Base-by-base conservation (phyloP, 169 alveolate species). In the Sarcocystis neurona region DNA sequence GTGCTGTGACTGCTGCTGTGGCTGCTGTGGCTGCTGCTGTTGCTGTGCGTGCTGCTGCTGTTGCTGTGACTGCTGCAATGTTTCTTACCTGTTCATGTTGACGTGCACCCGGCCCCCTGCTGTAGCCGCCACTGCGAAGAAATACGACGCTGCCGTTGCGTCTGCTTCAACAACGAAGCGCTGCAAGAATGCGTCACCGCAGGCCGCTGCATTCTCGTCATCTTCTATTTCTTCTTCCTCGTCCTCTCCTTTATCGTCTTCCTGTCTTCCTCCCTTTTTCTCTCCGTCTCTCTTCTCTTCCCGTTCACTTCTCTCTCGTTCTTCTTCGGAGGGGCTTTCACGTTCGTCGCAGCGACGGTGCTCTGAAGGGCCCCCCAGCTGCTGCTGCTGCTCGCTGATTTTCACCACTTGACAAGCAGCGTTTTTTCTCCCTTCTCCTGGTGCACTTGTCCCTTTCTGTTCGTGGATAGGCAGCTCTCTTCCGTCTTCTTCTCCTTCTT, bases 91-190 rank as follows among this genome's bases (percentile, higher is more conserved):
- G 43, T 63, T 41, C 43, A 63, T 10, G 43, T 63, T 63, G 37
- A 63, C 8, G 12, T 63, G 75, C 8, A 63, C 75, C 46, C 75
- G 75, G 10, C 41, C 75, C 12, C 75, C 75, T 1, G 75, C 75
- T 18, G n/a, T 41, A 27, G 75, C 75, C 6, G 75, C 75, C 75
- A 63, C 32, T 27, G 75, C 93, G n/a, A 75, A 10, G 20, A 82
- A 78, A 75, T 88, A 93, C 2, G 90, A 85, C 34, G 94, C 94
- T 2, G 94, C 77, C 3, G 93, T 77, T 12, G 93, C 95, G 74
- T 92, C 95, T 15, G 93, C 94, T 48, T 92, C 95, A 46, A 92
- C 90, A 0, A 30, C 32, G 37, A 60, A 70, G 0, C 43, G 6
- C 50, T 70, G 79, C n/a, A n/a, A n/a, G n/a, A n/a, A n/a, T n/a